A percentile compares a stretch with the other conserved stretches of the same genome.
Conservation (phyloP, 148 eudicot species). For the Vaccinium darrowii region DNA sequence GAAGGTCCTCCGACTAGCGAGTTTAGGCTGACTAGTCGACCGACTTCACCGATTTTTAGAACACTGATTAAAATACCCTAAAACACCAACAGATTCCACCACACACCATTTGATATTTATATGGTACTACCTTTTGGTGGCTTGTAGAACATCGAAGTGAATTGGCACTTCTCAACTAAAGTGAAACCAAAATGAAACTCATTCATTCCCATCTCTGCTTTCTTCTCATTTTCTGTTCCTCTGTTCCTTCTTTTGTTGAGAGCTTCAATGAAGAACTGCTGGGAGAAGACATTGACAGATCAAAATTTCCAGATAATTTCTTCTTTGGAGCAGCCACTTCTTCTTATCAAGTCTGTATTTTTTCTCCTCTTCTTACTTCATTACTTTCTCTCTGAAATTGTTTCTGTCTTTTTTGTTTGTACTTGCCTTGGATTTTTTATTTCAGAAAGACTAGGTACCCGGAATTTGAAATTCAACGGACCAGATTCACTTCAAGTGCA, state of each 20-base stretch:
- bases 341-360: conserved; percentile 49
- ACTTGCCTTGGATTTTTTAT: not conserved
- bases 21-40: too few species aligned
- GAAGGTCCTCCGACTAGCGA: too few species aligned
- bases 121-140: not conserved
- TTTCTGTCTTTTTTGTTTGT: not conserved
- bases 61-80: too few species aligned
- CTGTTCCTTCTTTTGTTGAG: conserved; percentile 2
- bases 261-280: conserved; percentile 16
- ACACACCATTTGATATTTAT: too few species aligned
- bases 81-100: too few species aligned
- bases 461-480: too few species aligned
- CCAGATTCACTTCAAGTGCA: too few species aligned
- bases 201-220: not conserved
- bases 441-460: too few species aligned
- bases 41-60: too few species aligned
- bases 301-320: conserved; percentile 60
- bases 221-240: not conserved
- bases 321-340: conserved; percentile 73
- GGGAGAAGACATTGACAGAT: conserved; percentile 40
- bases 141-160: not conserved
- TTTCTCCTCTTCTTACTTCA: not conserved
- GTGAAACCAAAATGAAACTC: conserved; percentile 6
- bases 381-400: not conserved
- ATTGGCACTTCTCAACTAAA: not conserved